phyloP scores from a whole-genome alignment of 352 stramenopile species.

The Phytophthora boehmeriae region DNA sequence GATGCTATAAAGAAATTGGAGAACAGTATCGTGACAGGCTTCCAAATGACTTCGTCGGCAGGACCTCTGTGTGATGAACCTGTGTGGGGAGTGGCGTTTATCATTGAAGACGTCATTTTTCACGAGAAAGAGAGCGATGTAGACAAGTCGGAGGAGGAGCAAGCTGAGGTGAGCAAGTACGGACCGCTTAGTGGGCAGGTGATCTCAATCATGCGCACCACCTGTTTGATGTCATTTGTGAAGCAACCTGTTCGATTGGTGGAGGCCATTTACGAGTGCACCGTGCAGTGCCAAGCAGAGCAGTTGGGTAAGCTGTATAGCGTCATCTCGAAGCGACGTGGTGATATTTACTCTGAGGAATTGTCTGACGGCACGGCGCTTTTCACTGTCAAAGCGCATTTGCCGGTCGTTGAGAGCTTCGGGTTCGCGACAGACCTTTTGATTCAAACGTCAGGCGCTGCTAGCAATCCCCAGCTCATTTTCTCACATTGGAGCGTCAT shows the following conservation, averaged over 20 bases:
- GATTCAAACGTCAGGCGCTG: conserved; percentile 94
- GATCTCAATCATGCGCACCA: conserved; percentile 81
- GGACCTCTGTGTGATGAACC: conserved; percentile 92
- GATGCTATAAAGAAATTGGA: conserved; percentile 64
- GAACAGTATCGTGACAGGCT: conserved; percentile 84
- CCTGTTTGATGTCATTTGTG: conserved; percentile 77
- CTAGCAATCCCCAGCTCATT: conserved; percentile 95
- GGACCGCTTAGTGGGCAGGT: conserved; percentile 81
- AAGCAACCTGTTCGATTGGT: conserved; percentile 90
- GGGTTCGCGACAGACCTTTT: conserved; percentile 93
- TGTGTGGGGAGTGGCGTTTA: conserved; percentile 89
- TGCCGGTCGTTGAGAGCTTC: conserved; percentile 96
- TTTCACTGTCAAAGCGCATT: conserved; percentile 92
- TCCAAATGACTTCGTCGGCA: conserved; percentile 77
- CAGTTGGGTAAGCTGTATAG: conserved; percentile 95
- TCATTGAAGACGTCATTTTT: conserved; percentile 83
- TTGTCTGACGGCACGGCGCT: conserved; percentile 93
- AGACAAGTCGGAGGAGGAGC: conserved; percentile 24
- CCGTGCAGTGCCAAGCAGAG: conserved; percentile 86
- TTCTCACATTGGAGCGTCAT: conserved; percentile 96
- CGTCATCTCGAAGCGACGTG: conserved; percentile 93
- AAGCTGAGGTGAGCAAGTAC: conserved; percentile 47
- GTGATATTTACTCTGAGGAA: conserved; percentile 90
- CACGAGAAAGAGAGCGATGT: conserved; percentile 45
- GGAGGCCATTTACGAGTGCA: conserved; percentile 91